Conservation (phyloP, 306 rosid species). For the Crotalaria pallida region DNA sequence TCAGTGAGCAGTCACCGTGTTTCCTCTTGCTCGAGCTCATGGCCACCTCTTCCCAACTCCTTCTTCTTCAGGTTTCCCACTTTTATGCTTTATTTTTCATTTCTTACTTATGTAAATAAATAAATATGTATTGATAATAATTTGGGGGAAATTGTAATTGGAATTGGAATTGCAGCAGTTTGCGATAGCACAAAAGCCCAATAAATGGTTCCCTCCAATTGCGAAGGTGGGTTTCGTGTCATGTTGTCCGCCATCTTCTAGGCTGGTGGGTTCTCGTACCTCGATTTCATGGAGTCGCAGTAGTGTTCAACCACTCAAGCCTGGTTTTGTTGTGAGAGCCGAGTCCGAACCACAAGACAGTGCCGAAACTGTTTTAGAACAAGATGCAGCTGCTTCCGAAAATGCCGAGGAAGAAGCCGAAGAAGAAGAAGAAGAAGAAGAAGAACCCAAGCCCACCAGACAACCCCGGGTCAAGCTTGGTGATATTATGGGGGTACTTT, state of each 20-base stretch:
- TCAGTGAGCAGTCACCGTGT: too few species aligned
- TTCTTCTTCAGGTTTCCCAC: constrained; percentile 64
- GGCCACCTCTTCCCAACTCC: constrained; percentile 62
- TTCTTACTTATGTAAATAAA: background rate
- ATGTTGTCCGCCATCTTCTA: constrained; percentile 29
- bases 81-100: background rate
- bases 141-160: too few species aligned
- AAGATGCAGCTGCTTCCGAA: constrained; percentile 4
- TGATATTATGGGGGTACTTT: constrained; percentile 90
- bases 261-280: constrained; percentile 23
- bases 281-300: constrained; percentile 39
- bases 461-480: constrained; percentile 86
- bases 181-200: constrained; percentile 41
- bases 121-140: background rate
- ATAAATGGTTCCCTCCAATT: constrained; percentile 19
- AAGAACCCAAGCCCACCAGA: constrained; percentile 43
- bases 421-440: constrained; percentile 21
- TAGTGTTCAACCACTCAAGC: constrained; percentile 22
- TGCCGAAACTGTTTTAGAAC: constrained; percentile 25
- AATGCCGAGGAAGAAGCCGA: constrained; percentile 33
- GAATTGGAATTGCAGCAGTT: constrained; percentile 24
- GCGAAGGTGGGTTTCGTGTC: constrained; percentile 32
- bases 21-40: background rate
- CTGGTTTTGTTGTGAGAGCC: constrained; percentile 48
- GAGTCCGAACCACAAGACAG: constrained; percentile 43